Evolutionary conservation across 345 rosid species (phyloP).

Genomic region (Gossypium stocksii): DNA sequence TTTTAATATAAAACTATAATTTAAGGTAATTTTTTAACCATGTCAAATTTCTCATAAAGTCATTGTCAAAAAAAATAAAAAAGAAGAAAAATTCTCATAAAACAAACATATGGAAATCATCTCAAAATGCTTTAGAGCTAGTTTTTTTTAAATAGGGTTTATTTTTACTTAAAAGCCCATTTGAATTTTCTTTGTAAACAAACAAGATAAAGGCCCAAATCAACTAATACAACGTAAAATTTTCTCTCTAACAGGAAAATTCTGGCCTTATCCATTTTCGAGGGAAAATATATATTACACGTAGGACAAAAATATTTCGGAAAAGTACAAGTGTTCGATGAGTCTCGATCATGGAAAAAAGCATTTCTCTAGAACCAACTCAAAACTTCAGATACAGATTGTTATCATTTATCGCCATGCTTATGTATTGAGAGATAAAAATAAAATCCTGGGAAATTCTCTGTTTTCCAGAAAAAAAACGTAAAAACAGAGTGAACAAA

Average conservation of each 20-base stretch:
- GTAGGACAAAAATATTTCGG: background rate
- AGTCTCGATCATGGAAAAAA: background rate
- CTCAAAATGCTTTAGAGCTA: no score
- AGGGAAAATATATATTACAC: background rate
- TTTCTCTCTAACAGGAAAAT: background rate
- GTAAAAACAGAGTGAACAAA: background rate
- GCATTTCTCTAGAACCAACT: constrained; percentile 46
- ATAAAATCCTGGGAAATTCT: background rate
- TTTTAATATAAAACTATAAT: no score
- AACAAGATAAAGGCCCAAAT: background rate
- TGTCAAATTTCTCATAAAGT: no score
- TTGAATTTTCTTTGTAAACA: background rate
- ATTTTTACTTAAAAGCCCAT: background rate
- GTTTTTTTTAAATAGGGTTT: background rate
- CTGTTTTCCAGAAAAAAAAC: background rate
- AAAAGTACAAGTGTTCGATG: background rate
- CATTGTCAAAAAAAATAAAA: no score
- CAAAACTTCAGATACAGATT: constrained; percentile 20
- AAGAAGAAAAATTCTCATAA: no score
- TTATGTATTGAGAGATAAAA: background rate
- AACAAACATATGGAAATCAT: no score
- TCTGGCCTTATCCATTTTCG: background rate
- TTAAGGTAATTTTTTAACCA: no score
- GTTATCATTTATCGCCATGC: background rate
- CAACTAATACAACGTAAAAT: background rate